Conservation (phyloP, 768 basidiomycete genomes). For the Phaeotremella skinneri region DNA sequence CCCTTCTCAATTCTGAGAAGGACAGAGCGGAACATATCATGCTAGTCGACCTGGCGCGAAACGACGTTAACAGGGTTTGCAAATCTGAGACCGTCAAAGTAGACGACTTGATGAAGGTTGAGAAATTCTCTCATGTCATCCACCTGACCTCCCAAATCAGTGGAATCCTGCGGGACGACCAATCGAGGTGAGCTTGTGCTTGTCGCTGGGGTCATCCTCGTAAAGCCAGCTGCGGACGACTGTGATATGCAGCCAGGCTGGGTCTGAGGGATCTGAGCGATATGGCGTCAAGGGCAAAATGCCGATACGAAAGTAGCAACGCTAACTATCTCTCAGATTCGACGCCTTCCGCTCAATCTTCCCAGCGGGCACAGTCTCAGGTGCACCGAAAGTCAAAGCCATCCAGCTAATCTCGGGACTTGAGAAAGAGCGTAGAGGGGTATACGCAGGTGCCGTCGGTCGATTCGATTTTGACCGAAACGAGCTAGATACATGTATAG, state of each 20-base stretch:
- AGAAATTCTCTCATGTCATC: constrained; percentile 97
- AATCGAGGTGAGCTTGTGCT: constrained; percentile 64
- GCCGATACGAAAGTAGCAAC: no score
- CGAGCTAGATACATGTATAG: constrained; percentile 97
- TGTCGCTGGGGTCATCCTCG: no score
- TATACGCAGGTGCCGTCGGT: constrained; percentile 98
- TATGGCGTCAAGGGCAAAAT: no score
- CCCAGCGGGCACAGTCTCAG: constrained; percentile 97
- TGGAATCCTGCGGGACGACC: constrained; percentile 73
- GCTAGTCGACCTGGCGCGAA: constrained; percentile 95
- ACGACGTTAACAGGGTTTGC: constrained; percentile 98
- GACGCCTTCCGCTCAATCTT: constrained; percentile 99
- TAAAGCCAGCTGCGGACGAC: no score
- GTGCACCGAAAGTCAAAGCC: constrained; percentile 98
- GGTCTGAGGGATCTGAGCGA: no score
- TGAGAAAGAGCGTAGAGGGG: constrained; percentile 84
- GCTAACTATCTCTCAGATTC: constrained; percentile 59
- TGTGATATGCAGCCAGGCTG: no score
- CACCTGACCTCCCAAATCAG: constrained; percentile 95
- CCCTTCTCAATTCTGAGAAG: constrained; percentile 79
- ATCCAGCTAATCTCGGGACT: constrained; percentile 85
- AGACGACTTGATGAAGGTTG: constrained; percentile 86
- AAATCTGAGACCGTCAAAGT: constrained; percentile 92
- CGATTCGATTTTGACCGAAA: constrained; percentile 84
- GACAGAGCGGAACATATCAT: constrained; percentile 98